Conservation (phyloP, 139 green algal species). For the Chlamydomonas sp. region DNA sequence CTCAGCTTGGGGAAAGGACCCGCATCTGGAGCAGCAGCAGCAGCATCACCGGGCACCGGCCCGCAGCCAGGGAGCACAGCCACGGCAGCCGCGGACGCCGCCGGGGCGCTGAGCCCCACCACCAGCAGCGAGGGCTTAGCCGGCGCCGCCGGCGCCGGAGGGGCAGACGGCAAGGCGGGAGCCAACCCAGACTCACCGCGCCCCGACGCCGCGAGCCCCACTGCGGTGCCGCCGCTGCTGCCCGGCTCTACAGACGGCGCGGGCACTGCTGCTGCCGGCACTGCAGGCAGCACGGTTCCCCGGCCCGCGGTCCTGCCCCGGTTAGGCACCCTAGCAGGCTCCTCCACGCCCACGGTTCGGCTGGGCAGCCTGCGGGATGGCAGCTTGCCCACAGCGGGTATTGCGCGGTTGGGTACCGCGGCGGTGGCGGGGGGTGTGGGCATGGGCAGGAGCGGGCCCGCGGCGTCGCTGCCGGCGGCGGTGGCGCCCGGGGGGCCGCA, state of each 20-base stretch:
- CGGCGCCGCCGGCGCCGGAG: no score
- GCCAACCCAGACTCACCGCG: no score
- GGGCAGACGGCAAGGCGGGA: no score
- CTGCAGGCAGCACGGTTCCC: background rate
- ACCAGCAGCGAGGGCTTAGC: no score
- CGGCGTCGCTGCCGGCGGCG: slow-evolving; percentile 18
- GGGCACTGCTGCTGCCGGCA: background rate
- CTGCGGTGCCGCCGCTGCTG: background rate
- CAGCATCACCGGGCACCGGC: no score
- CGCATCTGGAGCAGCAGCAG: no score
- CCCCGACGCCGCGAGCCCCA: no score
- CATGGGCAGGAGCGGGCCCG: background rate
- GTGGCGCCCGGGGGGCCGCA: slow-evolving; percentile 35
- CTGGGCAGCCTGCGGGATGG: slow-evolving; percentile 27
- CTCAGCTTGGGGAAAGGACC: no score
- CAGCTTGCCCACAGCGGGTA: slow-evolving; percentile 6
- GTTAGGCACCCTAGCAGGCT: slow-evolving; percentile 3
- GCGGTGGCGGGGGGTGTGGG: background rate
- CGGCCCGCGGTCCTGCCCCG: slow-evolving; percentile 3
- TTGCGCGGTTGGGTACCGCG: background rate
- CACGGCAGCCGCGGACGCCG: no score
- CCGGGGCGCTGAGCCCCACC: no score
- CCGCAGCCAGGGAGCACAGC: no score
- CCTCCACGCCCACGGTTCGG: slow-evolving; percentile 1
- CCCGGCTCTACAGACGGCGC: background rate